Evolutionary conservation across 2,329 filamentous ascomycete species (phyloP), one percentile per base, ranked within the genome.

Genomic region (Verticillium longisporum): DNA sequence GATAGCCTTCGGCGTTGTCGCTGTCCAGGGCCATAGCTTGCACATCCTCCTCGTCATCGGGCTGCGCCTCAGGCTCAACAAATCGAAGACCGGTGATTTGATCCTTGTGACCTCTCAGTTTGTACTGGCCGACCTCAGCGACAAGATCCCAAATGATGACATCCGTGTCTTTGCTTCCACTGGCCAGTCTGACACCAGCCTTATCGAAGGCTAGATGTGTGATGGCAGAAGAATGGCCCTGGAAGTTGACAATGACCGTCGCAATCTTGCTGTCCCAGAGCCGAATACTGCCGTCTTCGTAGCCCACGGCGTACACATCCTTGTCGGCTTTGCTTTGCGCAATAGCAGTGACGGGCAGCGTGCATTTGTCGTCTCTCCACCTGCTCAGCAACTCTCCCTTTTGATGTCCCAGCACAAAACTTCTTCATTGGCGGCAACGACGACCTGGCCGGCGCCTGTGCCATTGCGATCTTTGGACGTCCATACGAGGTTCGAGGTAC

Each of bases 381-480:
- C 88, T 84, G 69, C 88, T 87, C 26, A 97, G 70, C 3, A 97
- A 78, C 72, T 98, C 94, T 66, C 93, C 92, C 71, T 95, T 98
- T 98, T 98, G 55, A 99, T 86, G 76, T 99, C 93, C 95, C 95
- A 99, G 74, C 90, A 92, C 15, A 98, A 75, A 4, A 99, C 90
- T 71, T 97, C 91, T 73, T 98, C 95, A 74, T 97, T 97, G 14
- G 94, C 93, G 60, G 92, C 91, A 60, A 94, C 91, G 67, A 97
- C 83, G 58, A 92, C 93, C 72, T 89, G 87, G 64, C 95, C 96
- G 61, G 90, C 90, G 67, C 91, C 88, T 58, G 89, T 90, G 64
- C 78, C 79, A 31, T 74, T 73, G 68, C 77, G 78, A 66, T 84
- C 81, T 69, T 82, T 80, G 56, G 84, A 75, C 21, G 83, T 79